Evolutionary conservation across 345 rosid genomes (phyloP).

Genomic region (Citrus reticulata): DNA sequence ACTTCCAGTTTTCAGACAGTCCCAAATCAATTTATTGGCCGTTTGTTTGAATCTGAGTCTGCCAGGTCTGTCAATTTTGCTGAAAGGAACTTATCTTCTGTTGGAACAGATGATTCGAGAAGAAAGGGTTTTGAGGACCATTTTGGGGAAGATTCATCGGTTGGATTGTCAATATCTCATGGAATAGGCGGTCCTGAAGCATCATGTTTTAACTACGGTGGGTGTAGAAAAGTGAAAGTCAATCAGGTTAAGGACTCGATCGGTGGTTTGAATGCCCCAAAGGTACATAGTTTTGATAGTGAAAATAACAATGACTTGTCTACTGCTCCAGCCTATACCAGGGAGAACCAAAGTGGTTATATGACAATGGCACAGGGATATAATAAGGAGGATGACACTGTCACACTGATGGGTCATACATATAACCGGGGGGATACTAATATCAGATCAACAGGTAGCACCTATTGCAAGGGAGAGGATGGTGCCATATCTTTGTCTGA

Average conservation of each 20-base stretch:
- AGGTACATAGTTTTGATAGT: constrained; percentile 31
- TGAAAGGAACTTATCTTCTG: constrained; percentile 43
- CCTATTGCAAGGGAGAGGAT: constrained; percentile 37
- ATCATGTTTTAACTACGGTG: constrained; percentile 47
- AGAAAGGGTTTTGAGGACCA: constrained; percentile 32
- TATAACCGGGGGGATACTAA: constrained; percentile 33
- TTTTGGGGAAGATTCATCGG: constrained; percentile 45
- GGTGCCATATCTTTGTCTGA: constrained; percentile 25
- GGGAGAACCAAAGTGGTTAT: constrained; percentile 43
- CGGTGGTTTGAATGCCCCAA: constrained; percentile 32
- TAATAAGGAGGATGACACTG: constrained; percentile 40
- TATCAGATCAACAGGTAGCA: constrained; percentile 21
- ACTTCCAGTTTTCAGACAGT: constrained; percentile 53
- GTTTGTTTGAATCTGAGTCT: constrained; percentile 63
- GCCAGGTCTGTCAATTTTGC: constrained; percentile 48
- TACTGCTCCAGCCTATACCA: constrained; percentile 32
- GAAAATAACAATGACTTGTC: constrained; percentile 36
- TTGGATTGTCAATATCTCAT: constrained; percentile 59
- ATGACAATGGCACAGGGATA: constrained; percentile 33
- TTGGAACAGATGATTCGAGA: constrained; percentile 32
- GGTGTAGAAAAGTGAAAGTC: constrained; percentile 57
- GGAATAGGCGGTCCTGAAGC: constrained; percentile 52
- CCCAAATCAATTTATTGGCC: constrained; percentile 58
- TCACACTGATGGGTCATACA: constrained; percentile 41
- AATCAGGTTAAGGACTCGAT: constrained; percentile 59